A percentile compares a stretch with the other conserved stretches of the same genome.
These are phyloP conservation scores for Fusarium sp. DNA, from an alignment of 2,329 filamentous ascomycete species.

Conservation along the genomic window DNA sequence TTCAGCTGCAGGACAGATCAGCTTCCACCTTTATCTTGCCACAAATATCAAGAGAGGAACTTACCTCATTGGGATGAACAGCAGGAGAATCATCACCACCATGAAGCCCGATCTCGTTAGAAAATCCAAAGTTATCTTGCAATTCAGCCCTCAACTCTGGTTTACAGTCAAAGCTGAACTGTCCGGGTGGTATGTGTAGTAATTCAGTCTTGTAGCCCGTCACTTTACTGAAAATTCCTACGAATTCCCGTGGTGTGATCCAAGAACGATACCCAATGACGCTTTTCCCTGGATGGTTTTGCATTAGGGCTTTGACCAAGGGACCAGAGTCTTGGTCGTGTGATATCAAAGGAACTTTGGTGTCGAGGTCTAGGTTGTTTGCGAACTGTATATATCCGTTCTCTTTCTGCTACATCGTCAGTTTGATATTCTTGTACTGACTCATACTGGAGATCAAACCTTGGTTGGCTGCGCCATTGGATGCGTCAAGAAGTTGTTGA, in stretches of 20 bases:
- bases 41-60: neutral
- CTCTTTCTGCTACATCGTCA: neutral
- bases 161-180: neutral
- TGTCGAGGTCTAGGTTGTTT: slow-evolving; percentile 1
- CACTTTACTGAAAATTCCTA: neutral
- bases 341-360: slow-evolving; percentile 5
- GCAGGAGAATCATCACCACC: neutral
- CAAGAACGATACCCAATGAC: slow-evolving; percentile 1
- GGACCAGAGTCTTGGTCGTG: slow-evolving; percentile 6
- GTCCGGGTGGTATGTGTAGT: neutral
- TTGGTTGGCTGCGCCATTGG: slow-evolving; percentile 11
- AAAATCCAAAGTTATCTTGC: slow-evolving; percentile 5
- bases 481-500: slow-evolving; percentile 2
- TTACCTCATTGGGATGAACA: neutral
- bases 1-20: neutral
- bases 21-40: neutral
- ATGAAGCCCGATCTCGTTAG: slow-evolving; percentile 4
- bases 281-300: neutral
- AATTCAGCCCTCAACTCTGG: neutral
- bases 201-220: neutral
- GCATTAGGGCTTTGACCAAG: neutral
- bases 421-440: neutral
- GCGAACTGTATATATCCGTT: slow-evolving; percentile 1
- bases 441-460: neutral
- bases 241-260: slow-evolving; percentile 2